Conservation (phyloP, 2,329 filamentous ascomycete species). For the Colletotrichum sp. region DNA sequence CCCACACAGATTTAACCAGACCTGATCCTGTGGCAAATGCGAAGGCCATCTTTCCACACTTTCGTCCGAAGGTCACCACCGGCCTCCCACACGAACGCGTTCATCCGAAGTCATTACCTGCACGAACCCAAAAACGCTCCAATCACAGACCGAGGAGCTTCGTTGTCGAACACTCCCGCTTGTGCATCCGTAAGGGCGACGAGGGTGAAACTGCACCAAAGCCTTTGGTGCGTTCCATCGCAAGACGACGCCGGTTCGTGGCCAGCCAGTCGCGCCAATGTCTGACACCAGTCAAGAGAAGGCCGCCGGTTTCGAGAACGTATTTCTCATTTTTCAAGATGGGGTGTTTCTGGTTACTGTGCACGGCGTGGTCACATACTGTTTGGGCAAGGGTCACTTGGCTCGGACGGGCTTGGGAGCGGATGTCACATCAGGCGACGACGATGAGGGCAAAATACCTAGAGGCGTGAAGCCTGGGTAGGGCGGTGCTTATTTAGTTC, state of each 20-base stretch:
- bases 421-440: neutral
- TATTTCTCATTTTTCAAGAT: neutral
- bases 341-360: neutral
- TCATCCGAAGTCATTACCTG: neutral
- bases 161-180: neutral
- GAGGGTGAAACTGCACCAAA: neutral
- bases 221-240: neutral
- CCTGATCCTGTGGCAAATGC: neutral
- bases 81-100: neutral
- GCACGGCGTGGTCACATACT: rapidly evolving
- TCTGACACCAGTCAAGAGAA: neutral
- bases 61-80: neutral
- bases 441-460: neutral
- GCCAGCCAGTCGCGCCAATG: neutral
- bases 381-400: neutral
- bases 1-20: no score
- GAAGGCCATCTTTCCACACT: neutral
- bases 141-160: neutral
- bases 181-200: neutral
- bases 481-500: no score
- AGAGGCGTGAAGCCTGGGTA: no score
- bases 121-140: neutral
- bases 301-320: neutral
- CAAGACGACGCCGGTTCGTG: neutral
- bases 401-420: rapidly evolving